Evolutionary conservation across 805 yeast genomes (phyloP).

Genomic region (Wickerhamiella qilinensis): DNA sequence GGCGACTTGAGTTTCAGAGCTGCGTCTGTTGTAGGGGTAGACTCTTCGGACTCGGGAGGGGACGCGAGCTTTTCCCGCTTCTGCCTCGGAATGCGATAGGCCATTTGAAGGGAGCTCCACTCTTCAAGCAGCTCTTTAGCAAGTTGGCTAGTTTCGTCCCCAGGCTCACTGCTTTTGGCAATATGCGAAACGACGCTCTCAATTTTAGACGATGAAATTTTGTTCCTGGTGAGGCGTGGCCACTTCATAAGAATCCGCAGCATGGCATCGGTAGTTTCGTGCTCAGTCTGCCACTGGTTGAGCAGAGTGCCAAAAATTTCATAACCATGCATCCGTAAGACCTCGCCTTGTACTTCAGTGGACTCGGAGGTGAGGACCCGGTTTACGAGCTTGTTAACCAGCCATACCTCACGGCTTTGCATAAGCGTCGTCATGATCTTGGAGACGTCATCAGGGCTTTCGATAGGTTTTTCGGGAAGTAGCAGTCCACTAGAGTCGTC

Average conservation of each 20-base stretch:
- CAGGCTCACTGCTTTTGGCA: conserved; percentile 14
- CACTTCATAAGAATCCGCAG: conserved; percentile 43
- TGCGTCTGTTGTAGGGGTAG: background rate
- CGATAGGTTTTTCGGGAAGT: conserved; percentile 35
- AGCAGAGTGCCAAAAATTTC: conserved; percentile 54
- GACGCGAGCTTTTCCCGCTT: conserved; percentile 11
- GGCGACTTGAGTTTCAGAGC: background rate
- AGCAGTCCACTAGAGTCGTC: conserved; percentile 29
- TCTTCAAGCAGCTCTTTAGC: conserved; percentile 35
- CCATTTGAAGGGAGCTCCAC: conserved; percentile 66
- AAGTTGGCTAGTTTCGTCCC: conserved; percentile 20
- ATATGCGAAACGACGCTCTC: conserved; percentile 43
- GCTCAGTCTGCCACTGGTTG: conserved; percentile 25
- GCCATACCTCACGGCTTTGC: conserved; percentile 53
- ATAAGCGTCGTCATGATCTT: conserved; percentile 67
- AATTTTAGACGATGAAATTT: conserved; percentile 57
- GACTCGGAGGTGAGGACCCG: conserved; percentile 44
- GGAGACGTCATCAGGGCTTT: conserved; percentile 42
- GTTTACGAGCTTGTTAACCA: conserved; percentile 49
- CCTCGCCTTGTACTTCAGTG: conserved; percentile 34
- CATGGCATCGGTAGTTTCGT: conserved; percentile 30
- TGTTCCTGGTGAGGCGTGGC: conserved; percentile 63
- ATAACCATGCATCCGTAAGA: conserved; percentile 76
- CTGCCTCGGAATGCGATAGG: conserved; percentile 69
- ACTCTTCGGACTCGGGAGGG: background rate